Percentiles rank a stretch among this genome's conserved stretches.
These are phyloP conservation scores for Phylloporus sp. DNA, from an alignment of 768 basidiomycete genomes.

Conservation along the genomic window DNA sequence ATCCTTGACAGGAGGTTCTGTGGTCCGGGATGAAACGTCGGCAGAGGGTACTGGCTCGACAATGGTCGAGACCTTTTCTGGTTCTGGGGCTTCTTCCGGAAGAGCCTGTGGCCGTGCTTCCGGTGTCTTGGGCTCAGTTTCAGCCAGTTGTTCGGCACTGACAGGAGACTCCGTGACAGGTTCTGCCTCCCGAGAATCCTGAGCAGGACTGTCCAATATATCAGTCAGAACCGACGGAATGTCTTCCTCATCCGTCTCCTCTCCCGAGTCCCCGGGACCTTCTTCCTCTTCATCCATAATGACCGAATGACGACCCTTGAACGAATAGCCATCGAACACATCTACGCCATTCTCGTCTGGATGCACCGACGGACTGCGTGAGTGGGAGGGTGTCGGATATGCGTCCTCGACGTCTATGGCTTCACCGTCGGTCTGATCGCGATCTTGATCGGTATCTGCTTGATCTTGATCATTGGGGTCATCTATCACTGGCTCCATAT, in stretches of 20 bases:
- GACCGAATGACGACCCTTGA: constrained; percentile 81
- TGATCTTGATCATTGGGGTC: constrained; percentile 59
- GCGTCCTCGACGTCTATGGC: constrained; percentile 71
- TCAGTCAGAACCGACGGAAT: constrained; percentile 22
- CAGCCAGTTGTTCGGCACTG: constrained; percentile 33
- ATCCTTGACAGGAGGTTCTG: constrained; percentile 7
- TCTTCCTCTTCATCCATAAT: constrained; percentile 63
- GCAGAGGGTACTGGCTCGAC: constrained; percentile 15
- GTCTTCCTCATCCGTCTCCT: constrained; percentile 37
- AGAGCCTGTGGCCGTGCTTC: constrained; percentile 52
- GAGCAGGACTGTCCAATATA: constrained; percentile 18
- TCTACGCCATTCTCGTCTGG: constrained; percentile 49
- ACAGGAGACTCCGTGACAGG: constrained; percentile 34
- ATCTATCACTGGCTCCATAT: constrained; percentile 90
- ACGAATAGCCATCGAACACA: constrained; percentile 92
- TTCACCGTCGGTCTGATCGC: constrained; percentile 62
- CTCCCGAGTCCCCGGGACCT: constrained; percentile 30
- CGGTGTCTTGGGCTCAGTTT: constrained; percentile 70
- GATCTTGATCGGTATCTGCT: constrained; percentile 66
- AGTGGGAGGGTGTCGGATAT: constrained; percentile 74
- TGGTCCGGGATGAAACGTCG: constrained; percentile 13
- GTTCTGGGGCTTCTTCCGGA: constrained; percentile 21
- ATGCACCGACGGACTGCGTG: constrained; percentile 68
- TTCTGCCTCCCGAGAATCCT: constrained; percentile 27
- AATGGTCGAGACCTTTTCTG: constrained; percentile 7